Evolutionary conservation across 2,329 filamentous ascomycete genomes (phyloP).

Genomic region (Magnaporthales sp.): DNA sequence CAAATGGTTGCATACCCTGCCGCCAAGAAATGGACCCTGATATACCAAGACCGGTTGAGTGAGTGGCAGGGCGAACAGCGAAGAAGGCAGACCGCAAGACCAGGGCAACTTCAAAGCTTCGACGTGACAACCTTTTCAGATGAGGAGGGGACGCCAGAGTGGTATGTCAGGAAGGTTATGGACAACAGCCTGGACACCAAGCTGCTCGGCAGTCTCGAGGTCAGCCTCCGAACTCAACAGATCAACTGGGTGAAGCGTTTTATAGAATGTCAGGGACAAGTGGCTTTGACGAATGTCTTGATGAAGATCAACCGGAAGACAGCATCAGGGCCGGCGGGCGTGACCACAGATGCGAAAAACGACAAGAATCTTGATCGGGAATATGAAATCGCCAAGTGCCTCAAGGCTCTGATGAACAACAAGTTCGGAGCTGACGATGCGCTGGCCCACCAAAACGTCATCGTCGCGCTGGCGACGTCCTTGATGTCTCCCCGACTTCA

Average conservation of each 20-base stretch:
- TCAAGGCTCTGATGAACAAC: constrained; percentile 98
- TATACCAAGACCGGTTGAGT: constrained; percentile 88
- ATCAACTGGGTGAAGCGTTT: constrained; percentile 97
- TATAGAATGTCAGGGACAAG: constrained; percentile 93
- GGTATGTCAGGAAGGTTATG: constrained; percentile 96
- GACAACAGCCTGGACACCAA: constrained; percentile 90
- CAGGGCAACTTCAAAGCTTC: constrained; percentile 59
- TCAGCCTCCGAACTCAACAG: constrained; percentile 90
- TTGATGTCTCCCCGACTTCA: constrained; percentile 83
- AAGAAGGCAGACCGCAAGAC: constrained; percentile 64
- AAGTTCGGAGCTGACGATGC: constrained; percentile 98
- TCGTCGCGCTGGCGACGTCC: constrained; percentile 78
- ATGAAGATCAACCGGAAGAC: constrained; percentile 89
- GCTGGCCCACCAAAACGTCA: constrained; percentile 78
- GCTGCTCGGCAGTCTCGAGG: constrained; percentile 84
- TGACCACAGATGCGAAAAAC: constrained; percentile 39
- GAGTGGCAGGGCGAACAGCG: constrained; percentile 95
- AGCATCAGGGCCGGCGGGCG: constrained; percentile 60
- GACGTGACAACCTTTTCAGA: constrained; percentile 73
- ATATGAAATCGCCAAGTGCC: constrained; percentile 95
- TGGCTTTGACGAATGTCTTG: constrained; percentile 88
- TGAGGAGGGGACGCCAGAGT: constrained; percentile 93
- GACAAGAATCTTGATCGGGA: constrained; percentile 84
- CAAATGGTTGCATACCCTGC: constrained; percentile 96
- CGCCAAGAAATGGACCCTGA: constrained; percentile 93